Evolutionary conservation across 495 filamentous ascomycete genomes (phyloP), one percentile per base, ranked within the genome.

Genomic region (Aspergillus cavernicola): DNA sequence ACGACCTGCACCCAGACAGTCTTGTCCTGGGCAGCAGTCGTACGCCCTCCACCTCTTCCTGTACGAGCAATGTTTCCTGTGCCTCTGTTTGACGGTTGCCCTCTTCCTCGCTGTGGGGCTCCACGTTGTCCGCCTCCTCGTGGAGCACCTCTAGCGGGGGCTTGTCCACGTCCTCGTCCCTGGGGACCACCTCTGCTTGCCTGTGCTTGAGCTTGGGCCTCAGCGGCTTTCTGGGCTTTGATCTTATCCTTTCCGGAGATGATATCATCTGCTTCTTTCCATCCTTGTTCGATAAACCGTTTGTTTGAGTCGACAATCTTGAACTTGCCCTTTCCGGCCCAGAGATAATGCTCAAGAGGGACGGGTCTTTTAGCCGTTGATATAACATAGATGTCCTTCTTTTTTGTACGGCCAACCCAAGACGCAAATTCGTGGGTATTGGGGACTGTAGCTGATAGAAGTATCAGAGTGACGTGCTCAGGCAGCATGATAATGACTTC

Each of bases 401-500:
- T 91, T 75, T 98, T 98, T 15, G 95, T 97, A 43, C 93, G 82
- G 31, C 93, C 93, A 31, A 98, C 95, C 93, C 93, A 98, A 6
- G 90, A 97, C 16, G 93, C 95, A 63, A 98, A 98, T 66, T 98
- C 93, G 55, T 95, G 80, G 2, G 93, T 97, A 67, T 98, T 98
- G 9, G 93, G 93, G 4, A 98, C 95, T 4, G 93, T 98, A 0
- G 93, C 93, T 6, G 95, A 97, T 2, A 98, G 81, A 10, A 97
- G 76, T 55, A 98, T 97, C 32, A 98, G 74, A 2, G 95, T 93
- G 39, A 97, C 90, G 72, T 97, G 93, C 61, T 92, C 91, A 4
- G 93, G 93, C 41, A 97, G 82, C 95, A 98, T 97, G 63, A 98
- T 98, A 63, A 98, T 98, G 55, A 98, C 93, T 67, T 98, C 93